phyloP scores from a whole-genome alignment of 2,329 filamentous ascomycete species.

The Rutstroemia sp. region DNA sequence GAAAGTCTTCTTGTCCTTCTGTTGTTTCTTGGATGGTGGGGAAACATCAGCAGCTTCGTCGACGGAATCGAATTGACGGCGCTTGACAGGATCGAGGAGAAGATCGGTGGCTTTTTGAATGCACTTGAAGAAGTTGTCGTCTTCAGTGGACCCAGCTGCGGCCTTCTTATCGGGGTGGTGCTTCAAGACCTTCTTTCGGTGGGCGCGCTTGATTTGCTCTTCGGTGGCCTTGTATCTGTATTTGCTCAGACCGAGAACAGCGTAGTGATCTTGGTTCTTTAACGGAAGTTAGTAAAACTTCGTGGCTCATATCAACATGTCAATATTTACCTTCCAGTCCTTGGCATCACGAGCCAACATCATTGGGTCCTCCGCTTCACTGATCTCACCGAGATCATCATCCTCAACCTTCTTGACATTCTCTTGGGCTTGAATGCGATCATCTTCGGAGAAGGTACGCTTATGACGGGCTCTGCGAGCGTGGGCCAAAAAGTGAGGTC shows the following conservation, averaged over 20 bases:
- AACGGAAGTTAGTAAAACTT: constrained; percentile 12
- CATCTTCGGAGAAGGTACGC: constrained; percentile 97
- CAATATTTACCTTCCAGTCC: constrained; percentile 83
- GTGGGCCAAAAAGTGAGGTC: constrained; percentile 95
- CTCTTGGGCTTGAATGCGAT: constrained; percentile 91
- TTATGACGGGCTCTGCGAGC: constrained; percentile 92
- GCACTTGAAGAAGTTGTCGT: constrained; percentile 99
- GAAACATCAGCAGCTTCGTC: constrained; percentile 91
- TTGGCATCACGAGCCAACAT: constrained; percentile 92
- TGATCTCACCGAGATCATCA: constrained; percentile 82
- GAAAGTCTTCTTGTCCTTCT: constrained; percentile 70
- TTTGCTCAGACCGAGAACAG: constrained; percentile 85
- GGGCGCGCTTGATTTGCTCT: constrained; percentile 97
- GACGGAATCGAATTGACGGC: constrained; percentile 92
- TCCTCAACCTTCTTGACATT: constrained; percentile 94
- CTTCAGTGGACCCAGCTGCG: constrained; percentile 75
- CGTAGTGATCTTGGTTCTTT: constrained; percentile 93
- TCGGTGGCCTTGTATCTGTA: constrained; percentile 90
- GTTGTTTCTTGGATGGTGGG: constrained; percentile 85
- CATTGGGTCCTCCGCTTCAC: constrained; percentile 86
- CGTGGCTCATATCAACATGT: neutral
- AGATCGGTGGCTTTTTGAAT: constrained; percentile 97
- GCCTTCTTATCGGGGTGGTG: constrained; percentile 99
- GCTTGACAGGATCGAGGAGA: constrained; percentile 83
- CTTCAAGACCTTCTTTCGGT: constrained; percentile 98